A percentile compares a stretch with the other conserved stretches of the same genome.
Conservation (phyloP, 83 land plant species). For the Isoetes engelmannii region DNA sequence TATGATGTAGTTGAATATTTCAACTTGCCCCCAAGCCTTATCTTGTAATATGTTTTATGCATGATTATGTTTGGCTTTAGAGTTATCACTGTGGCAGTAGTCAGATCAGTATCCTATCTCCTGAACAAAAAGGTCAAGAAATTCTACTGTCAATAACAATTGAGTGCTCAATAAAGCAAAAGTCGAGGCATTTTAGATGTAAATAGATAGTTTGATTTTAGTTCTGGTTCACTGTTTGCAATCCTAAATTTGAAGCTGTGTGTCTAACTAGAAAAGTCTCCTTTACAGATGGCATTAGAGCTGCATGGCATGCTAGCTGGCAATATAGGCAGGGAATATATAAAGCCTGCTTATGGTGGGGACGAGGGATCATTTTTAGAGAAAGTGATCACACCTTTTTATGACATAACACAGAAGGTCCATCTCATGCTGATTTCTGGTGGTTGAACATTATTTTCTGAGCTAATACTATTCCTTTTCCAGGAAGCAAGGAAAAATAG, state of each 20-base stretch:
- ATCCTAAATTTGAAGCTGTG: not conserved
- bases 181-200: not conserved
- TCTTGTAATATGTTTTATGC: too few relatives aligned
- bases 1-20: too few relatives aligned
- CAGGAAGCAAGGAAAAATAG: conserved; percentile 20
- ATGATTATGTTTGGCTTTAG: too few relatives aligned
- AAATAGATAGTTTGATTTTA: not conserved
- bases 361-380: not conserved
- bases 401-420: conserved; percentile 6
- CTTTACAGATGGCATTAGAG: conserved; percentile 9
- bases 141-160: not conserved
- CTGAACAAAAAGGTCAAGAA: not conserved
- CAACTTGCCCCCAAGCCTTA: too few relatives aligned
- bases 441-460: too few relatives aligned
- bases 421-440: not conserved
- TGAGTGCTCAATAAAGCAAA: not conserved
- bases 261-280: not conserved
- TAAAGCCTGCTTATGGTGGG: conserved; percentile 14
- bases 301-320: conserved; percentile 9
- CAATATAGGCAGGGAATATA: not conserved
- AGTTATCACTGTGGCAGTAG: too few relatives aligned
- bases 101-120: not conserved
- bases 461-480: too few relatives aligned
- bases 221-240: not conserved
- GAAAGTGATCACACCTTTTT: conserved; percentile 13